phyloP scores from a whole-genome alignment of 2,329 filamentous ascomycete species.

The Aspergillus novofumigatus region DNA sequence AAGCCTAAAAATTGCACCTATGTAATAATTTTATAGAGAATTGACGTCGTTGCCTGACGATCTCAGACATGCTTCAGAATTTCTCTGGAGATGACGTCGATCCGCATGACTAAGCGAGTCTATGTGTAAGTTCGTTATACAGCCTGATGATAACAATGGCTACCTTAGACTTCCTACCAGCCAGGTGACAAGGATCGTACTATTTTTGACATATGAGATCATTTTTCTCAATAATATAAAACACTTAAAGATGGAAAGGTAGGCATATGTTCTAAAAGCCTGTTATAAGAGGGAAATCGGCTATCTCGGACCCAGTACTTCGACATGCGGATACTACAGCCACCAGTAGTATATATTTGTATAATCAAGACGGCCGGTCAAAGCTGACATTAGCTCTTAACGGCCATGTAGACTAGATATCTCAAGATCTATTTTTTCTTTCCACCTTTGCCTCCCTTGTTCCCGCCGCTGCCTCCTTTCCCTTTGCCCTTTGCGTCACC shows the following conservation, averaged over 20 bases:
- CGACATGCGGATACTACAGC: neutral
- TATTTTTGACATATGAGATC: too few relatives aligned
- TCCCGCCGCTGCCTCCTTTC: slow-evolving; percentile 25
- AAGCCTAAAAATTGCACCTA: neutral
- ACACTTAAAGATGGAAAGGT: too few relatives aligned
- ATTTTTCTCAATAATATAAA: too few relatives aligned
- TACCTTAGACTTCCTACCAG: too few relatives aligned
- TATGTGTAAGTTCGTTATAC: neutral
- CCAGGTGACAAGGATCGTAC: too few relatives aligned
- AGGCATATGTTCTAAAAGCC: too few relatives aligned
- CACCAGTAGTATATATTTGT: neutral
- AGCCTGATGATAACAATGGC: neutral
- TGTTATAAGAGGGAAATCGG: too few relatives aligned
- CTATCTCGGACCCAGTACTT: neutral
- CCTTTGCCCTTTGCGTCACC: slow-evolving; percentile 36
- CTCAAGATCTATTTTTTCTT: slow-evolving; percentile 35
- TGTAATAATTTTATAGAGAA: neutral
- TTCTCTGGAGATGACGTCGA: neutral
- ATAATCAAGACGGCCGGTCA: neutral
- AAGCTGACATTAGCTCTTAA: neutral
- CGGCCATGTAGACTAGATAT: neutral
- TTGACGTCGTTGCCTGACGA: neutral
- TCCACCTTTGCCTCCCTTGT: slow-evolving; percentile 32
- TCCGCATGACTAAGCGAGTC: neutral
- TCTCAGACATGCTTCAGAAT: neutral